These are phyloP conservation scores for Alternaria metachromatica DNA, from an alignment of 2,329 filamentous ascomycete species.

Conservation along the genomic window DNA sequence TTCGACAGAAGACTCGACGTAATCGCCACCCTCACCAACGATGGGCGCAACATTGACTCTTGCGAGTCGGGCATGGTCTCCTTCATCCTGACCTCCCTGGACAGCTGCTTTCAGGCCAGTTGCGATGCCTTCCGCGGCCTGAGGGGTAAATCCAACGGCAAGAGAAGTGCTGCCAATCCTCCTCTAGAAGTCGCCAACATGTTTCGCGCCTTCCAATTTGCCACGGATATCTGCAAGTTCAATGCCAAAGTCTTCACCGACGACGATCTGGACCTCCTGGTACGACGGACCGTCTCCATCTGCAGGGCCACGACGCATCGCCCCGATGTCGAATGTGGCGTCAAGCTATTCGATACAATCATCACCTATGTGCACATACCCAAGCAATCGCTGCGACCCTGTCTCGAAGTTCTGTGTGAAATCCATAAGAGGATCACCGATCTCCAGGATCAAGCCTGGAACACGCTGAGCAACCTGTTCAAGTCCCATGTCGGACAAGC, in stretches of 20 bases:
- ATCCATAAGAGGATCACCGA: slow-evolving; percentile 71
- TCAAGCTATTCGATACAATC: slow-evolving; percentile 71
- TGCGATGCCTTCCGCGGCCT: slow-evolving; percentile 32
- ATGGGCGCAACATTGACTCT: slow-evolving; percentile 48
- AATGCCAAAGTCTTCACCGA: slow-evolving; percentile 73
- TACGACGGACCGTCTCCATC: slow-evolving; percentile 69
- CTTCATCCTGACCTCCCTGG: slow-evolving; percentile 42
- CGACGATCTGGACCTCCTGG: slow-evolving; percentile 64
- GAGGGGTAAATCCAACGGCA: slow-evolving; percentile 33
- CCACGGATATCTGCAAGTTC: slow-evolving; percentile 75
- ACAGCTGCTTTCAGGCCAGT: slow-evolving; percentile 42
- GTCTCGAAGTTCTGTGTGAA: slow-evolving; percentile 73
- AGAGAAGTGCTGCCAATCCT: slow-evolving; percentile 29
- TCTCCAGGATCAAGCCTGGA: slow-evolving; percentile 71
- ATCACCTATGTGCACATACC: slow-evolving; percentile 77
- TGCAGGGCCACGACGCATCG: slow-evolving; percentile 71
- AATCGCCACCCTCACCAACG: slow-evolving; percentile 45
- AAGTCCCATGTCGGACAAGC: slow-evolving; percentile 76
- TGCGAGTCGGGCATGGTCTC: slow-evolving; percentile 45
- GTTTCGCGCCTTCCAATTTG: slow-evolving; percentile 68
- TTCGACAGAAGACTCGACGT: slow-evolving; percentile 46
- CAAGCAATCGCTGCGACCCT: slow-evolving; percentile 65
- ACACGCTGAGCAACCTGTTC: slow-evolving; percentile 72
- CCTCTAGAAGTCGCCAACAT: slow-evolving; percentile 50
- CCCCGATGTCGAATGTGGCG: slow-evolving; percentile 70